Evolutionary conservation across 169 alveolate genomes (phyloP).

Genomic region (Plasmodium yoelii): DNA sequence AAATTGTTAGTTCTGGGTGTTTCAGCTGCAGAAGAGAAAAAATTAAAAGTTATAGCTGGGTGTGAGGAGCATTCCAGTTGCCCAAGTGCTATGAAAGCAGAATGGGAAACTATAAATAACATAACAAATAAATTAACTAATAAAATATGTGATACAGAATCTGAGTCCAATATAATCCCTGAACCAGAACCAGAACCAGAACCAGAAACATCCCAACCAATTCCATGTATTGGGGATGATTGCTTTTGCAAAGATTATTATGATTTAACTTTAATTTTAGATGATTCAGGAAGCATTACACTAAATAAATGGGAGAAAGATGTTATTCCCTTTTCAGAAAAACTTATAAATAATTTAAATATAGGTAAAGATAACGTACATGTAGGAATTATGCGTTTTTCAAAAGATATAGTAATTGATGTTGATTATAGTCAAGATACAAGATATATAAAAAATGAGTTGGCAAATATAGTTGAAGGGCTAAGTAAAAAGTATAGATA

Average conservation of each 20-base stretch:
- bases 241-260: conserved; percentile 62
- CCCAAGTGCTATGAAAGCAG: conserved; percentile 62
- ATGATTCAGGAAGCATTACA: conserved; percentile 55
- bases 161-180: conserved; percentile 19
- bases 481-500: conserved; percentile 26
- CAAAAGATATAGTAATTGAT: conserved; percentile 18
- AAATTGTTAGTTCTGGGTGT: conserved; percentile 71
- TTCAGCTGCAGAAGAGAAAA: conserved; percentile 22
- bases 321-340: conserved; percentile 64
- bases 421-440: conserved; percentile 55
- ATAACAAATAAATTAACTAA: conserved; percentile 50
- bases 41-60: conserved; percentile 61
- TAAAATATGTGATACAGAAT: conserved; percentile 66
- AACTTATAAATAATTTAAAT: conserved; percentile 37
- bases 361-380: conserved; percentile 47
- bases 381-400: conserved; percentile 66
- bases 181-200: too few relatives aligned
- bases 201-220: conserved; percentile 33
- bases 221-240: conserved; percentile 44
- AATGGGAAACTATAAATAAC: conserved; percentile 69
- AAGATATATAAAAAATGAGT: conserved; percentile 28
- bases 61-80: conserved; percentile 24
- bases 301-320: conserved; percentile 28
- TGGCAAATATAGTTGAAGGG: conserved; percentile 37
- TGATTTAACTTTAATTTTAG: conserved; percentile 66